A percentile compares a stretch with the other conserved stretches of the same genome.
Evolutionary conservation across 495 filamentous ascomycete species (phyloP).

Genomic region (Penicillium atrosanguineum): DNA sequence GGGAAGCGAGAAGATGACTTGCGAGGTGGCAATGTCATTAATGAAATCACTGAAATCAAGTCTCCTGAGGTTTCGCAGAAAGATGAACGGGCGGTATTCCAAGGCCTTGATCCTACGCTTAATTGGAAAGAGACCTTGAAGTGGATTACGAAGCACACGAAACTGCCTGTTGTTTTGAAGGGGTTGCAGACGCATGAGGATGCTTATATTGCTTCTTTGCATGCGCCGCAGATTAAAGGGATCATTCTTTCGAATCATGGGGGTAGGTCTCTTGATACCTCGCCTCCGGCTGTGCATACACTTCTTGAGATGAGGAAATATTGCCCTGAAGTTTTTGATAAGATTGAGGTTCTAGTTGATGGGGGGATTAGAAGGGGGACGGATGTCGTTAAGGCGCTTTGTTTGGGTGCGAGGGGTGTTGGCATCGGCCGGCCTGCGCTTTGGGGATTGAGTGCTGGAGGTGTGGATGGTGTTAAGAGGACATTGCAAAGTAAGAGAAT

Average conservation of each 20-base stretch:
- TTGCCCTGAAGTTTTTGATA: slow-evolving; percentile 77
- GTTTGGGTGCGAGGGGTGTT: slow-evolving; percentile 78
- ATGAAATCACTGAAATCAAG: slow-evolving; percentile 33
- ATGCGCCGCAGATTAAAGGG: slow-evolving; percentile 65
- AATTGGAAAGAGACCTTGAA: slow-evolving; percentile 79
- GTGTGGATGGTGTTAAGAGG: slow-evolving; percentile 74
- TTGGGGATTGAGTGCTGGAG: slow-evolving; percentile 79
- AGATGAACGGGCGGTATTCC: slow-evolving; percentile 58
- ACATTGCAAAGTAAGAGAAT: slow-evolving; percentile 70
- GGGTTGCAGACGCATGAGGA: slow-evolving; percentile 91
- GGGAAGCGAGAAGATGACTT: slow-evolving; percentile 90
- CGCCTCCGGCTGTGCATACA: slow-evolving; percentile 80
- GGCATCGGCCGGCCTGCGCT: slow-evolving; percentile 79
- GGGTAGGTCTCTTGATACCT: slow-evolving; percentile 80
- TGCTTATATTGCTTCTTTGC: slow-evolving; percentile 69
- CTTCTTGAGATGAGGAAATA: slow-evolving; percentile 83
- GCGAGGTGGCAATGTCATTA: slow-evolving; percentile 47
- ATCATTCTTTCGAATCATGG: slow-evolving; percentile 88
- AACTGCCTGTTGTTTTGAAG: slow-evolving; percentile 81
- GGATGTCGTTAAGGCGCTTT: slow-evolving; percentile 85
- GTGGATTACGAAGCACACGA: slow-evolving; percentile 73
- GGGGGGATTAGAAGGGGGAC: slow-evolving; percentile 85
- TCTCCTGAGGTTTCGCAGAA: slow-evolving; percentile 32
- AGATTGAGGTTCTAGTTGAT: slow-evolving; percentile 81
- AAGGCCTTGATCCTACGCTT: slow-evolving; percentile 72